These are phyloP conservation scores for Drosera spatulata DNA, from an alignment of 179 eudicot genomes.

Conservation along the genomic window DNA sequence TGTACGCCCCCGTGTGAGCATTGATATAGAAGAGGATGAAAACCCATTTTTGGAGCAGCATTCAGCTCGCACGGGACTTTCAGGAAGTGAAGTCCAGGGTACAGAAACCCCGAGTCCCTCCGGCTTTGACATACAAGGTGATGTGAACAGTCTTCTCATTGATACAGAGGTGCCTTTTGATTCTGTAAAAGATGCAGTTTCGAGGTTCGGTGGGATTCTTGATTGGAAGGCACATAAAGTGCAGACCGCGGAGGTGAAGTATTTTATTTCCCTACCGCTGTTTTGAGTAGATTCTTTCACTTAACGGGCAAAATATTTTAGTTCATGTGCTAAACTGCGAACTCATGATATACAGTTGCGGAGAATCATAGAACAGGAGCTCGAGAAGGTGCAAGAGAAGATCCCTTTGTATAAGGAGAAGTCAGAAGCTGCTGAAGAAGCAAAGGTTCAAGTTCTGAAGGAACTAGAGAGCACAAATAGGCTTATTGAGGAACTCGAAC, in stretches of 20 bases:
- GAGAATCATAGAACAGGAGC: conserved; percentile 65
- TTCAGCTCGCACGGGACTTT: not conserved
- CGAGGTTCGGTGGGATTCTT: conserved; percentile 94
- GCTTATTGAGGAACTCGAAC: conserved; percentile 76
- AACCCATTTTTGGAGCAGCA: not conserved
- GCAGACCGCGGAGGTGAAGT: conserved; percentile 55
- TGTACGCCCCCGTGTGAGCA: conserved; percentile 3
- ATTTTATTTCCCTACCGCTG: not conserved
- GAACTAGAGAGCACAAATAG: conserved; percentile 80
- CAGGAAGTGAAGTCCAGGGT: not conserved
- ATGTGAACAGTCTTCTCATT: conserved; percentile 28
- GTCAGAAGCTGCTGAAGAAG: conserved; percentile 69
- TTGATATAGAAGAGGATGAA: not conserved
- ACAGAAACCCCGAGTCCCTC: conserved; percentile 3
- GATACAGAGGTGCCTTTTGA: conserved; percentile 87
- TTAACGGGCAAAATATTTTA: not conserved
- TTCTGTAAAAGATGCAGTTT: conserved; percentile 89
- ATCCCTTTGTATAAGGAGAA: conserved; percentile 61
- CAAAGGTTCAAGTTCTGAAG: conserved; percentile 42
- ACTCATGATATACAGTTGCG: conserved; percentile 44
- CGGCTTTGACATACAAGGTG: conserved; percentile 6
- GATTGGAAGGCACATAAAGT: conserved; percentile 95
- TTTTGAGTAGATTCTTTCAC: not conserved
- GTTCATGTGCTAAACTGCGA: not conserved
- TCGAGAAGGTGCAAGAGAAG: conserved; percentile 62